phyloP scores from a whole-genome alignment of 2,329 filamentous ascomycete species.

The Clarireedia paspali region DNA sequence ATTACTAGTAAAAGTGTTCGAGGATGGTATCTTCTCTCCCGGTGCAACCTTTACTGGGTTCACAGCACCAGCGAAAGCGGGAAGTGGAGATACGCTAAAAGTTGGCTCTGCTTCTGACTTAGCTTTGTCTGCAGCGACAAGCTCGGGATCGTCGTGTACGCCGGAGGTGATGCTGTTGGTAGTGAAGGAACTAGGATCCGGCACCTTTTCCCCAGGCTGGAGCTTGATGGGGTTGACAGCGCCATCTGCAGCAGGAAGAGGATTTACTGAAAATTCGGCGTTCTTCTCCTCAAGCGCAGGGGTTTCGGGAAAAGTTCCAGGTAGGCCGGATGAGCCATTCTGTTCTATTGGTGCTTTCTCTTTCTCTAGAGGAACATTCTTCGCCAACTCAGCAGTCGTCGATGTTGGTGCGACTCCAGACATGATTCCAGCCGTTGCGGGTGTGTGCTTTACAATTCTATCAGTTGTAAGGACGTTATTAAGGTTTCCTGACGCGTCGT shows the following conservation, averaged over 20 bases:
- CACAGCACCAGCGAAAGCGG: slow-evolving; percentile 53
- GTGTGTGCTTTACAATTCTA: slow-evolving; percentile 49
- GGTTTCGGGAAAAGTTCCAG: slow-evolving; percentile 67
- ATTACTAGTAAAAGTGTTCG: slow-evolving; percentile 55
- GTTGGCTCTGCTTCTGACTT: slow-evolving; percentile 34
- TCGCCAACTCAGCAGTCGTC: slow-evolving; percentile 64
- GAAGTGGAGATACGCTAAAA: slow-evolving; percentile 53
- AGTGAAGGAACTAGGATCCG: slow-evolving; percentile 55
- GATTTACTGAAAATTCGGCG: slow-evolving; percentile 44
- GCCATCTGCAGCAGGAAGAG: slow-evolving; percentile 54
- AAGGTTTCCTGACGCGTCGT: slow-evolving; percentile 73
- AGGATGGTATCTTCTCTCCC: slow-evolving; percentile 72
- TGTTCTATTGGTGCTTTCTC: slow-evolving; percentile 23
- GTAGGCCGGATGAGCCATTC: slow-evolving; percentile 40
- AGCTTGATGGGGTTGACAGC: slow-evolving; percentile 75
- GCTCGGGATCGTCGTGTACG: slow-evolving; percentile 73
- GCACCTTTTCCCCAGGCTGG: slow-evolving; percentile 73
- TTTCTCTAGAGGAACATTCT: slow-evolving; percentile 53
- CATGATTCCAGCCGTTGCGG: slow-evolving; percentile 43
- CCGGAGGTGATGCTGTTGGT: slow-evolving; percentile 63
- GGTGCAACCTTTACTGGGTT: slow-evolving; percentile 77
- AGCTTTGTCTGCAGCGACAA: slow-evolving; percentile 46
- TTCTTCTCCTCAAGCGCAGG: slow-evolving; percentile 42
- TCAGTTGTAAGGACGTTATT: slow-evolving; percentile 86
- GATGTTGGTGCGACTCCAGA: slow-evolving; percentile 63